These are phyloP conservation scores for Moricandia moricandioides DNA, from an alignment of 345 rosid genomes.

Conservation along the genomic window DNA sequence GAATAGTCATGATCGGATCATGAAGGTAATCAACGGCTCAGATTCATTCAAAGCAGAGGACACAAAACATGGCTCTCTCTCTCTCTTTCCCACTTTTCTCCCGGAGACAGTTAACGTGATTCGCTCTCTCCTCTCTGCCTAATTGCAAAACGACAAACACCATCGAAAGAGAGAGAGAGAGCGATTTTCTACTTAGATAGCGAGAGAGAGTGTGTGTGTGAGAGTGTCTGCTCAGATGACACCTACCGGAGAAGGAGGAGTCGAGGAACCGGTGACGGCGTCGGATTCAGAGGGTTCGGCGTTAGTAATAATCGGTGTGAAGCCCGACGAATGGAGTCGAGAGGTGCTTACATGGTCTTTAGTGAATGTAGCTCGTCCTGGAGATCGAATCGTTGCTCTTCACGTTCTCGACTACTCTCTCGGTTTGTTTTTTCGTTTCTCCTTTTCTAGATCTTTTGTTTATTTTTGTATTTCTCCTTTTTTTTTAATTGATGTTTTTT, in stretches of 20 bases:
- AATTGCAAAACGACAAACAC: conserved; percentile 32
- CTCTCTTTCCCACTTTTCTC: conserved; percentile 38
- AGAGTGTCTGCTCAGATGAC: conserved; percentile 32
- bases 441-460: not conserved
- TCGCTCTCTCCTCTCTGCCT: conserved; percentile 33
- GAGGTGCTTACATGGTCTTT: conserved; percentile 87
- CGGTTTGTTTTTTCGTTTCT: conserved; percentile 30
- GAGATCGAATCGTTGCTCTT: conserved; percentile 81
- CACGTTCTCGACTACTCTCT: conserved; percentile 67
- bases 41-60: conserved; percentile 37
- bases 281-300: conserved; percentile 24
- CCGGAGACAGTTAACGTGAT: conserved; percentile 45
- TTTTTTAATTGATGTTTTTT: not conserved
- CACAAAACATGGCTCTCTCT: conserved; percentile 22
- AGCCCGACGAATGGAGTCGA: conserved; percentile 63
- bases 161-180: not conserved
- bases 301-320: conserved; percentile 74
- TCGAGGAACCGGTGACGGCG: conserved; percentile 16
- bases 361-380: conserved; percentile 75
- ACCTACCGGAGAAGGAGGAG: conserved; percentile 24
- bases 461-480: not conserved
- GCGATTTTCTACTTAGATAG: not conserved
- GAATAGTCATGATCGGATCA: not conserved
- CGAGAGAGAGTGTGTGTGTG: not conserved
- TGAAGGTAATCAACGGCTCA: conserved; percentile 20